phyloP scores from a whole-genome alignment of 768 basidiomycete genomes.

The Russula emetica region DNA sequence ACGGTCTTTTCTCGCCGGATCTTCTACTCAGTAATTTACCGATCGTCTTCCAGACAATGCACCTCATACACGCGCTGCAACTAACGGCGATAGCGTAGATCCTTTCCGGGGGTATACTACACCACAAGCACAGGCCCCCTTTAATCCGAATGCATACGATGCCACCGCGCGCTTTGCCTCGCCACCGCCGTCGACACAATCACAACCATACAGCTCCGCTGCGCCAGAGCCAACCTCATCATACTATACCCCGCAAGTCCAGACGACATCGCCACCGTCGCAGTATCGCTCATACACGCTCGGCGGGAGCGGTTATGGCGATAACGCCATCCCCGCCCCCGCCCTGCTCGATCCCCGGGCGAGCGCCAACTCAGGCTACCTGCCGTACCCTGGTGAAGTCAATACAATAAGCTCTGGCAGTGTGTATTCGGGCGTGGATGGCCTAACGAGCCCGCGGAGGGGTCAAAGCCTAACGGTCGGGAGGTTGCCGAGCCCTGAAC shows the following conservation, averaged over 20 bases:
- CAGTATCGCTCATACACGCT: constrained; percentile 48
- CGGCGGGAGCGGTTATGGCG: constrained; percentile 54
- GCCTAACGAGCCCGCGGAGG: constrained; percentile 1
- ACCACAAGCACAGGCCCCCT: constrained; percentile 32
- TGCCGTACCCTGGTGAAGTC: constrained; percentile 27
- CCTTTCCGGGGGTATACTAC: constrained; percentile 41
- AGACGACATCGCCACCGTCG: not conserved
- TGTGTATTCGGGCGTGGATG: constrained; percentile 14
- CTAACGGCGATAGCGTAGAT: constrained; percentile 41
- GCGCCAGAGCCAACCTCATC: constrained; percentile 15
- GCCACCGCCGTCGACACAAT: constrained; percentile 12
- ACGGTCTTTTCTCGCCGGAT: not conserved
- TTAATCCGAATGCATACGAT: constrained; percentile 45
- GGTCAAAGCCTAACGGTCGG: not conserved
- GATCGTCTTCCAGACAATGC: constrained; percentile 43
- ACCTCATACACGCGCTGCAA: constrained; percentile 49
- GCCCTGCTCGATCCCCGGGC: constrained; percentile 24
- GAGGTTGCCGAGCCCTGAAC: constrained; percentile 14
- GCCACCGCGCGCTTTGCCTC: constrained; percentile 30
- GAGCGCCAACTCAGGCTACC: constrained; percentile 25
- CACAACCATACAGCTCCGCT: constrained; percentile 21
- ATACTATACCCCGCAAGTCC: constrained; percentile 20
- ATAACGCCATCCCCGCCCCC: constrained; percentile 40
- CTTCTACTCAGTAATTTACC: not conserved
- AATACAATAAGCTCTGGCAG: constrained; percentile 10